A percentile compares a stretch with the other conserved stretches of the same genome.
phyloP scores from a whole-genome alignment of 805 yeast genomes.

The Candida tallmaniae region DNA sequence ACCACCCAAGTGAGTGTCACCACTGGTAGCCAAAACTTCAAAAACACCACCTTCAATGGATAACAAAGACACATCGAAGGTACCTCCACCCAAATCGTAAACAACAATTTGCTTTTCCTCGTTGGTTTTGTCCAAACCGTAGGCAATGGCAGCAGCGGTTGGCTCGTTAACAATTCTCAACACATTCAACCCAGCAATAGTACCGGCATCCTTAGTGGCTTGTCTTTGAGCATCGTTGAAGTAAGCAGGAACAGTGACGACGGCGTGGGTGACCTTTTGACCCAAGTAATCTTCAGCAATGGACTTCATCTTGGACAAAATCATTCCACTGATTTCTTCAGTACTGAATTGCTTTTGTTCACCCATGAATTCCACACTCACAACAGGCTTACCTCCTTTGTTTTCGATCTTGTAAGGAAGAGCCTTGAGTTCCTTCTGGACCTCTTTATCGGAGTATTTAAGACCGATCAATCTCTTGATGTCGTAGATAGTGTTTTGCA shows the following conservation, averaged over 20 bases:
- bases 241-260: conserved; percentile 95
- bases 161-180: conserved; percentile 95
- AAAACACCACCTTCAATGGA: conserved; percentile 46
- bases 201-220: conserved; percentile 97
- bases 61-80: conserved; percentile 79
- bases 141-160: conserved; percentile 74
- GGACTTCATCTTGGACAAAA: conserved; percentile 81
- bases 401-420: conserved; percentile 79
- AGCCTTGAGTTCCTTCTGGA: conserved; percentile 53
- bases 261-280: conserved; percentile 67
- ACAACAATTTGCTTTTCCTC: conserved; percentile 44
- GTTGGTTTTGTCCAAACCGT: conserved; percentile 57
- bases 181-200: conserved; percentile 92
- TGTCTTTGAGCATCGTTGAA: conserved; percentile 98
- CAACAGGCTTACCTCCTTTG: conserved; percentile 73
- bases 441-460: conserved; percentile 75
- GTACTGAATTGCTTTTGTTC: conserved; percentile 87
- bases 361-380: conserved; percentile 77
- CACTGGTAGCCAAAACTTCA: conserved; percentile 45
- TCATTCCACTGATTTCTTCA: conserved; percentile 94
- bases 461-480: conserved; percentile 94
- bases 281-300: conserved; percentile 84
- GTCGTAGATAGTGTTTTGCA: conserved; percentile 83
- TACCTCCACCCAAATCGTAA: conserved; percentile 49
- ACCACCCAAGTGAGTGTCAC: conserved; percentile 51